Evolutionary conservation across 768 basidiomycete species (phyloP).

Genomic region (Boletales sp.): DNA sequence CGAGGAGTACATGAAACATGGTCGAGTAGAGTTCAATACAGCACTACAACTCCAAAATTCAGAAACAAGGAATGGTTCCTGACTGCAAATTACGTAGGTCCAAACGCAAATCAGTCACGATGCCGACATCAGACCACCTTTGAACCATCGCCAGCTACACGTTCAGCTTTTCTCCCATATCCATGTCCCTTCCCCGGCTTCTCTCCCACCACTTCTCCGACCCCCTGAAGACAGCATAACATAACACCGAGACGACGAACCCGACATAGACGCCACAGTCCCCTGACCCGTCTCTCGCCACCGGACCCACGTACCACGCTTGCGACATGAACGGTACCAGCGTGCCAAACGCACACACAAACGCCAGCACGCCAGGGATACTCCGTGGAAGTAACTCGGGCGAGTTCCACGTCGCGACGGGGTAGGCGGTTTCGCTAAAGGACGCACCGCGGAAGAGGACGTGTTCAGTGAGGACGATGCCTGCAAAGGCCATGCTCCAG

Average conservation of each 20-base stretch:
- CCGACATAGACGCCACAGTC: conserved; percentile 47
- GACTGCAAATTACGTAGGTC: no score
- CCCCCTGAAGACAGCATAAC: conserved; percentile 29
- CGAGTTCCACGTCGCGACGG: conserved; percentile 34
- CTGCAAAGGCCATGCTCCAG: conserved; percentile 37
- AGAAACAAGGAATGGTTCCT: no score
- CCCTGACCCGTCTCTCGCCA: conserved; percentile 42
- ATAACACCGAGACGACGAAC: conserved; percentile 32
- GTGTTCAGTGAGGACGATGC: conserved; percentile 42
- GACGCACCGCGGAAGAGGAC: conserved; percentile 38
- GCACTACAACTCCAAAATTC: no score
- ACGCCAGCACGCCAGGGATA: conserved; percentile 38
- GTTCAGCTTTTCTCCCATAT: neutral
- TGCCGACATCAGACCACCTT: no score
- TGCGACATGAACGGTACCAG: conserved; percentile 50
- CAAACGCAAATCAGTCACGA: no score
- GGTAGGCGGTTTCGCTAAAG: conserved; percentile 34
- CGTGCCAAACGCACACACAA: conserved; percentile 36
- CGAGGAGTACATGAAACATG: no score
- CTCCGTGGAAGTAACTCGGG: conserved; percentile 39
- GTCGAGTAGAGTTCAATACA: no score
- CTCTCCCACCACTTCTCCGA: conserved; percentile 23
- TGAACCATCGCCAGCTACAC: neutral
- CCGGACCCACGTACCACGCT: conserved; percentile 48
- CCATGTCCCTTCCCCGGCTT: neutral